Conservation (phyloP, 306 rosid genomes). For the Mimosa bimucronata region DNA sequence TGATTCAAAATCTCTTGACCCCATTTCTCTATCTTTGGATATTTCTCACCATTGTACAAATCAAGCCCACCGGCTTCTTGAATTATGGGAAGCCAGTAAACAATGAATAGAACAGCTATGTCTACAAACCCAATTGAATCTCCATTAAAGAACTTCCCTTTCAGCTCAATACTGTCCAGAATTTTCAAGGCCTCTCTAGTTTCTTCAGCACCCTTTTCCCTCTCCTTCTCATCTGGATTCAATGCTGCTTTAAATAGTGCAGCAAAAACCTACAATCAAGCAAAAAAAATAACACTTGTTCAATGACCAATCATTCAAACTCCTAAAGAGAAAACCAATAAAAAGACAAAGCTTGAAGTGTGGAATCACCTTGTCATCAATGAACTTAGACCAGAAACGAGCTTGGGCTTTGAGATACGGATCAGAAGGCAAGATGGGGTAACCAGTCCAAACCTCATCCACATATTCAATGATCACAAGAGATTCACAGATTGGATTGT, state of each 20-base stretch:
- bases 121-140: slow-evolving; percentile 50
- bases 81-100: slow-evolving; percentile 39
- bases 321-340: background rate
- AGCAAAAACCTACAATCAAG: slow-evolving; percentile 14
- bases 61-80: slow-evolving; percentile 42
- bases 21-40: slow-evolving; percentile 47
- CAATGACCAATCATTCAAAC: background rate
- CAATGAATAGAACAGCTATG: slow-evolving; percentile 42
- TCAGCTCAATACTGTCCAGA: slow-evolving; percentile 14
- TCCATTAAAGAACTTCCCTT: slow-evolving; percentile 57
- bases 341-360: background rate
- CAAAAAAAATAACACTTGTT: background rate
- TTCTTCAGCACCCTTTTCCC: slow-evolving; percentile 48
- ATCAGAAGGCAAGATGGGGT: slow-evolving; percentile 44
- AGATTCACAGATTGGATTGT: slow-evolving; percentile 46
- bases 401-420: slow-evolving; percentile 45
- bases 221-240: slow-evolving; percentile 33
- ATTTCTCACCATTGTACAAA: slow-evolving; percentile 37
- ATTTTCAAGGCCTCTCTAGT: slow-evolving; percentile 21
- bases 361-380: slow-evolving; percentile 46
- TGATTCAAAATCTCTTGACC: slow-evolving; percentile 29
- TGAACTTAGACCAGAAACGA: slow-evolving; percentile 44
- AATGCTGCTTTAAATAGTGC: slow-evolving; percentile 13
- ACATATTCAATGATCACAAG: slow-evolving; percentile 51
- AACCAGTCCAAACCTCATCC: slow-evolving; percentile 40